These are phyloP conservation scores for Gleditsia sinensis DNA, from an alignment of 306 rosid species.

Conservation along the genomic window DNA sequence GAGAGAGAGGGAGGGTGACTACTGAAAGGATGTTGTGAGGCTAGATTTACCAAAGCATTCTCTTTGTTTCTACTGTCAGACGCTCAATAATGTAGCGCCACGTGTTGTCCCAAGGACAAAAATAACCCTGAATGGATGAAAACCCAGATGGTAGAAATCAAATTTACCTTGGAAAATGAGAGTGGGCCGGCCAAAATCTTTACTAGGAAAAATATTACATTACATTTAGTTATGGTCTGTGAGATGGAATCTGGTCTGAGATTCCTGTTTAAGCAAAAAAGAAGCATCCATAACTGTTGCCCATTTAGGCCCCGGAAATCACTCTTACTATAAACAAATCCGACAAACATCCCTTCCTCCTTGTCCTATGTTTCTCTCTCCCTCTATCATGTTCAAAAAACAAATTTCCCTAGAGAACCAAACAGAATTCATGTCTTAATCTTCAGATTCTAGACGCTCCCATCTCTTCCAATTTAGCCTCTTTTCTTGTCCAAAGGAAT, in stretches of 20 bases:
- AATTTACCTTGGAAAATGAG: conserved; percentile 15
- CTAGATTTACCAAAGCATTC: not conserved
- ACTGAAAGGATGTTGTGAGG: not conserved
- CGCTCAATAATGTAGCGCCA: not conserved
- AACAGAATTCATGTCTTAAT: conserved; percentile 22
- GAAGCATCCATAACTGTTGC: conserved; percentile 14
- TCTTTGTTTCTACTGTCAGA: not conserved
- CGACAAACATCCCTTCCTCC: conserved; percentile 45
- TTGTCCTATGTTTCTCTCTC: conserved; percentile 21
- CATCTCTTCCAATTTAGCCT: conserved; percentile 8
- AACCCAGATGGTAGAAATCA: not conserved
- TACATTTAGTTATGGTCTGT: not conserved
- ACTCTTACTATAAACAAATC: conserved; percentile 26
- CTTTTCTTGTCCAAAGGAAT: not conserved
- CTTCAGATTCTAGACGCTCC: conserved; percentile 28
- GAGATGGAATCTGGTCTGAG: conserved; percentile 1
- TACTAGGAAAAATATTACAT: not conserved
- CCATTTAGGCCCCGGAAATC: conserved; percentile 31
- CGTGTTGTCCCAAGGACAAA: not conserved
- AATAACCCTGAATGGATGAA: not conserved
- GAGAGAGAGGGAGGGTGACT: too few species aligned
- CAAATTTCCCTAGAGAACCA: conserved; percentile 32
- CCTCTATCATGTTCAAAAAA: conserved; percentile 25
- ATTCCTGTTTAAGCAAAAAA: not conserved
- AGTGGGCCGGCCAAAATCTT: conserved; percentile 26